These are phyloP conservation scores for Russula sp. DNA, from an alignment of 768 basidiomycete genomes.

Conservation along the genomic window DNA sequence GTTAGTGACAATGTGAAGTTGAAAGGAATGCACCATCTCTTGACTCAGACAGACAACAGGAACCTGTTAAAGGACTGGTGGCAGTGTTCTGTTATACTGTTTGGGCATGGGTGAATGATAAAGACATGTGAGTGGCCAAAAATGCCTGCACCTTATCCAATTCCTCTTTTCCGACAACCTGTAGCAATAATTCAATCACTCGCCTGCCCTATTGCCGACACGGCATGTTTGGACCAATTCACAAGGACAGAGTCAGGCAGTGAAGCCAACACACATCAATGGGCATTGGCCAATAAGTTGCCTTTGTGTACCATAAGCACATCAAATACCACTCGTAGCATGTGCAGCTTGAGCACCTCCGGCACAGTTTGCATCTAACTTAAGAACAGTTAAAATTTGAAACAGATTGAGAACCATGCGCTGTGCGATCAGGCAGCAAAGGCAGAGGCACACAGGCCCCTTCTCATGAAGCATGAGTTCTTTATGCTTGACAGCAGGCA, in stretches of 20 bases:
- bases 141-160: slow-evolving; percentile 66
- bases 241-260: not conserved
- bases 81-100: no score
- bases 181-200: slow-evolving; percentile 64
- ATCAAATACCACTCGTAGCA: slow-evolving; percentile 84
- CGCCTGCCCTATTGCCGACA: slow-evolving; percentile 44
- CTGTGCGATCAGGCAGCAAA: slow-evolving; percentile 84
- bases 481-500: slow-evolving; percentile 87
- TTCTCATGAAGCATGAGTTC: slow-evolving; percentile 78
- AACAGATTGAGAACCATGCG: slow-evolving; percentile 64
- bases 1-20: no score
- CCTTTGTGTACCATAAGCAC: slow-evolving; percentile 80
- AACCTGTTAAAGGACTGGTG: no score
- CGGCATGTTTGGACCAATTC: slow-evolving; percentile 2
- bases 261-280: slow-evolving; percentile 32
- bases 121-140: no score
- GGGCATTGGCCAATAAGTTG: slow-evolving; percentile 52
- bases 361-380: slow-evolving; percentile 67
- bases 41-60: no score
- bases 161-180: slow-evolving; percentile 51
- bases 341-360: slow-evolving; percentile 59
- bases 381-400: slow-evolving; percentile 77
- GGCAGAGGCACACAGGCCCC: slow-evolving; percentile 73
- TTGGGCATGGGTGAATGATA: no score
- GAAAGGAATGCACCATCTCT: no score